Evolutionary conservation across 495 filamentous ascomycete genomes (phyloP).

Genomic region (Hypomontagnella submonticulosa): DNA sequence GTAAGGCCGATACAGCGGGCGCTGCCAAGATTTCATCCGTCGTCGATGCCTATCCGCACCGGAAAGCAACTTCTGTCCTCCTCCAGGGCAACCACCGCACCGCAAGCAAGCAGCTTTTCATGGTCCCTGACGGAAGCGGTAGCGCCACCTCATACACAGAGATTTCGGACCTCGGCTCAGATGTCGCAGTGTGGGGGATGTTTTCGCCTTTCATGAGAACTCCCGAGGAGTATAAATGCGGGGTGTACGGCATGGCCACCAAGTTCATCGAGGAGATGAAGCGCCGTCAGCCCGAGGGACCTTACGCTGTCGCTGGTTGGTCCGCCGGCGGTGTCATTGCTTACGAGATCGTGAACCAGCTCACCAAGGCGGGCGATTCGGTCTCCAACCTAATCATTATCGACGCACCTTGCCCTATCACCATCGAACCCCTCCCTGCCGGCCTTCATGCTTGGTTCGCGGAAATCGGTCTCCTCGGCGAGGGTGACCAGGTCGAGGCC

Average conservation of each 20-base stretch:
- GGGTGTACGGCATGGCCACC: conserved; percentile 64
- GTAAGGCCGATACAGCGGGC: conserved; percentile 54
- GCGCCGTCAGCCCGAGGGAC: conserved; percentile 70
- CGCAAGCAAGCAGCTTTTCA: conserved; percentile 70
- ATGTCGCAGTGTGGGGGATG: conserved; percentile 70
- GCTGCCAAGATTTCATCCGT: conserved; percentile 49
- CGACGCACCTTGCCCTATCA: conserved; percentile 83
- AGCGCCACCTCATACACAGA: conserved; percentile 71
- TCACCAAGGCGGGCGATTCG: conserved; percentile 72
- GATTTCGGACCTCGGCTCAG: conserved; percentile 60
- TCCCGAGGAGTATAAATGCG: conserved; percentile 65
- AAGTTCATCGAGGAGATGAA: conserved; percentile 72
- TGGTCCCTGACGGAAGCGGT: conserved; percentile 83
- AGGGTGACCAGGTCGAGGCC: conserved; percentile 54
- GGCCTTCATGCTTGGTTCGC: conserved; percentile 84
- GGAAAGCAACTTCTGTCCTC: conserved; percentile 68
- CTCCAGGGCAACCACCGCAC: conserved; percentile 73
- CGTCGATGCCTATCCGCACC: conserved; percentile 73
- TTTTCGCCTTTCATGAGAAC: conserved; percentile 72
- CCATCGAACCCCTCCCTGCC: conserved; percentile 79
- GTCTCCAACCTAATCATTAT: conserved; percentile 83
- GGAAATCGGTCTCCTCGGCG: conserved; percentile 81
- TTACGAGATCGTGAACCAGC: conserved; percentile 80
- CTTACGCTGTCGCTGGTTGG: conserved; percentile 80
- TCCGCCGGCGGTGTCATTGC: conserved; percentile 89